Evolutionary conservation across 179 eudicot species (phyloP), one percentile per base, ranked within the genome.

Genomic region (Gypsophila paniculata): DNA sequence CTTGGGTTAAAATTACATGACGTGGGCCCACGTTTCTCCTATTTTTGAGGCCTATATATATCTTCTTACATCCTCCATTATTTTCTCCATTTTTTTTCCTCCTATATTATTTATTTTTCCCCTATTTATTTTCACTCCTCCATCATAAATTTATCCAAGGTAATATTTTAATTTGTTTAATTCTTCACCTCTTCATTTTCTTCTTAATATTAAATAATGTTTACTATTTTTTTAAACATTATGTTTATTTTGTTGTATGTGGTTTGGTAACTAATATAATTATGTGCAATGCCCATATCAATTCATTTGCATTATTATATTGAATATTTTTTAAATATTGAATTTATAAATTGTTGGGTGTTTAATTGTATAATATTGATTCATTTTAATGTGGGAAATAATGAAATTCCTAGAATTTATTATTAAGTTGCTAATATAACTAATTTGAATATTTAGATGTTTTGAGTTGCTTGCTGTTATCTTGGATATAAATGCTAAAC

Each of bases 11-110:
- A 29, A 29, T 29, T 29, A 29, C 34, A 29, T 29, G 1, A 60
- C 64, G 0, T 54, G 55, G 7, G 21, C 21, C 59, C 18, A 17
- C 32, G 26, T 42, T 13, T 51, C 12, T 59, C 72, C 77, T 74
- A 42, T 54, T 66, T 42, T 52, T 9, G 13, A 39, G 65, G 49
- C 23, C 78, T 76, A 63, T 70, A 76, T 53, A 71, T 76, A 18
- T 10, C 23, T 72, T 26, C n/a, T 39, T 61, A 60, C 60, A 59
- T 68, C 48, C 49, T 46, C 65, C 14, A 53, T 21, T 18, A 9
- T 58, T 54, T 6, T 51, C 9, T 23, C 10, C 48, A n/a, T 54
- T 54, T 8, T 4, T 53, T 51, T 29, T 29, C 4, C 34, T 29
- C 17, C 15, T 49, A 11, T 51, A 14, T 51, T n/a, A 12, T 15